These are phyloP conservation scores for Yamadazyma diddensiae DNA, from an alignment of 1,139 yeast species.

Conservation along the genomic window DNA sequence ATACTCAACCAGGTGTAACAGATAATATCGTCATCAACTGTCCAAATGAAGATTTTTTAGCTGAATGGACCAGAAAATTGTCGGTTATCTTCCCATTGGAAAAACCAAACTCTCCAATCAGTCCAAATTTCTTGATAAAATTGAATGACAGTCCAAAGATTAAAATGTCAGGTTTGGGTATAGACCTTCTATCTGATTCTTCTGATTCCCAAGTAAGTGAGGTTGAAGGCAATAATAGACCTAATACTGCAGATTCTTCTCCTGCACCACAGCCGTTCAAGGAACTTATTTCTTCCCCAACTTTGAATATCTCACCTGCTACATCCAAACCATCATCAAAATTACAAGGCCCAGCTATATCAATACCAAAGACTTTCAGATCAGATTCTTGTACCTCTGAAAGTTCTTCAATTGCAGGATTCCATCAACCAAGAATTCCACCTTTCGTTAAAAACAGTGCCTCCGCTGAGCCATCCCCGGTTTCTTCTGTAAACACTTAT, in stretches of 20 bases:
- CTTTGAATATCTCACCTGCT: too few species aligned
- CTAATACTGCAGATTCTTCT: conserved; percentile 7
- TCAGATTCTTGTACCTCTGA: conserved; percentile 9
- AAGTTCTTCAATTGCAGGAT: conserved; percentile 8
- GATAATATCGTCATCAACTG: conserved; percentile 15
- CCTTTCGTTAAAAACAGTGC: conserved; percentile 10
- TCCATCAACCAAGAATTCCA: conserved; percentile 15
- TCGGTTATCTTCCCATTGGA: conserved; percentile 31
- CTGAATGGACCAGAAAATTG: conserved; percentile 28
- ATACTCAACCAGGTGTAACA: conserved; percentile 4
- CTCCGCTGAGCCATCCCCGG: conserved; percentile 13
- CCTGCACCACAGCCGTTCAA: conserved; percentile 15
- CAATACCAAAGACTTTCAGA: conserved; percentile 2
- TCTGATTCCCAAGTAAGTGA: conserved; percentile 7
- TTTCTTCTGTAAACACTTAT: conserved; percentile 18
- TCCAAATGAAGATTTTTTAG: conserved; percentile 19
- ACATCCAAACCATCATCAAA: background rate
- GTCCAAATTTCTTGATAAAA: conserved; percentile 22
- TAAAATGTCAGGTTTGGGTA: conserved; percentile 35
- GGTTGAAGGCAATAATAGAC: conserved; percentile 3
- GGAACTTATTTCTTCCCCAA: conserved; percentile 23
- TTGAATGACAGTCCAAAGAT: conserved; percentile 17
- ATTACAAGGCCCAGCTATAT: conserved; percentile 1
- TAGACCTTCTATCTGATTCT: conserved; percentile 26
- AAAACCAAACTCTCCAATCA: conserved; percentile 22